Percentiles rank a stretch among this genome's conserved stretches.
phyloP scores from a whole-genome alignment of 495 filamentous ascomycete genomes.

The Hyaloscypha hepaticicola region DNA sequence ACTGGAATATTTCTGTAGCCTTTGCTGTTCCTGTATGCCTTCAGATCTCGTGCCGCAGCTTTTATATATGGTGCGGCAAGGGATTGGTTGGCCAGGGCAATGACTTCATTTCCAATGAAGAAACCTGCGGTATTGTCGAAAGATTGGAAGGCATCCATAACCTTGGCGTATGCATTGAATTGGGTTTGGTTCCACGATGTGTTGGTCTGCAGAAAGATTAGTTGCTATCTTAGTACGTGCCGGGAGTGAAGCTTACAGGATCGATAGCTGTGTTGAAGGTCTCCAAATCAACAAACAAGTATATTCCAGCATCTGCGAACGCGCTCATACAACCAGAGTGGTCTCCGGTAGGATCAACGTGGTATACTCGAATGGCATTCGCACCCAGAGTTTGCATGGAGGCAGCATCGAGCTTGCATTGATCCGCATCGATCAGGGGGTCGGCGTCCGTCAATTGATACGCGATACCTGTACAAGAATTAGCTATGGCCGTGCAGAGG shows the following conservation, averaged over 20 bases:
- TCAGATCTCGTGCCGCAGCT: conserved; percentile 76
- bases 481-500: conserved; percentile 6
- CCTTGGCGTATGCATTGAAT: conserved; percentile 61
- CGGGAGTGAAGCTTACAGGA: conserved; percentile 49
- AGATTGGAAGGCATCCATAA: conserved; percentile 75
- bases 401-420: conserved; percentile 74
- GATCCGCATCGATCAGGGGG: conserved; percentile 69
- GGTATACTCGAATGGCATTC: conserved; percentile 88
- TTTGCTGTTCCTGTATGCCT: conserved; percentile 74
- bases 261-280: conserved; percentile 78
- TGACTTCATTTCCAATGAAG: conserved; percentile 85
- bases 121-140: conserved; percentile 81
- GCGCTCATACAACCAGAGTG: conserved; percentile 72
- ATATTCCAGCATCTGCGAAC: conserved; percentile 72
- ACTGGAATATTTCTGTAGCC: conserved; percentile 81
- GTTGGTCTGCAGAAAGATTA: conserved; percentile 37
- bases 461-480: conserved; percentile 58
- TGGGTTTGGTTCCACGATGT: conserved; percentile 70
- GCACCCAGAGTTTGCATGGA: conserved; percentile 79
- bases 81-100: conserved; percentile 60
- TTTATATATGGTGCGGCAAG: conserved; percentile 77
- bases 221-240: conserved; percentile 5
- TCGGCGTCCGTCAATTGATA: conserved; percentile 68
- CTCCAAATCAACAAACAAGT: conserved; percentile 80
- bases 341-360: conserved; percentile 68